phyloP scores from a whole-genome alignment of 495 filamentous ascomycete species.

The Penicillium salamii region DNA sequence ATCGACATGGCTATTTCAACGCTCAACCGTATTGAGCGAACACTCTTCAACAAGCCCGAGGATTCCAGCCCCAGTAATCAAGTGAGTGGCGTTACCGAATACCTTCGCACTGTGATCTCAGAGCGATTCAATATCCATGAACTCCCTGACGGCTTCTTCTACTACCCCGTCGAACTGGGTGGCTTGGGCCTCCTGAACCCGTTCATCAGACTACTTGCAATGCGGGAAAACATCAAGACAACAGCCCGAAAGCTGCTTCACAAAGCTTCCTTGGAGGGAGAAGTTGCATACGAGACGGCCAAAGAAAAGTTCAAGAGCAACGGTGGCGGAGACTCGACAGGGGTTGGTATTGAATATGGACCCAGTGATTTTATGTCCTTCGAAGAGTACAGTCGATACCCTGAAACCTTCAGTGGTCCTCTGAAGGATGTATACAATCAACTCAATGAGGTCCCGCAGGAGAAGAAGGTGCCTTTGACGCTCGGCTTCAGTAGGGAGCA shows the following conservation, averaged over 20 bases:
- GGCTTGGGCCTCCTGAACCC: constrained; percentile 57
- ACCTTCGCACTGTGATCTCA: constrained; percentile 53
- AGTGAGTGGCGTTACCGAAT: constrained; percentile 51
- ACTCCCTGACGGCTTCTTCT: constrained; percentile 68
- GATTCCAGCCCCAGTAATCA: constrained; percentile 6
- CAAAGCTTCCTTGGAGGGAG: constrained; percentile 43
- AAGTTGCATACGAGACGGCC: constrained; percentile 40
- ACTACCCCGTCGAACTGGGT: constrained; percentile 58
- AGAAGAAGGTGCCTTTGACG: constrained; percentile 32
- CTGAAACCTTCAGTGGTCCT: constrained; percentile 42
- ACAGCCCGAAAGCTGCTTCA: constrained; percentile 44
- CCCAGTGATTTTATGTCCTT: constrained; percentile 48
- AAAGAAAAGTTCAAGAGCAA: constrained; percentile 45
- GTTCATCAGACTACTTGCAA: constrained; percentile 51
- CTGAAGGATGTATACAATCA: constrained; percentile 34
- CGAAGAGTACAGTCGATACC: constrained; percentile 50
- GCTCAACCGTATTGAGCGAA: constrained; percentile 56
- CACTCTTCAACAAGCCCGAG: constrained; percentile 41
- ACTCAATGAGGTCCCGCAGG: constrained; percentile 37
- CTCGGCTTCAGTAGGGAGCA: constrained; percentile 22
- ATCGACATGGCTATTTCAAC: constrained; percentile 62
- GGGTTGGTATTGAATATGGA: constrained; percentile 19
- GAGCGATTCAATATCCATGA: constrained; percentile 52
- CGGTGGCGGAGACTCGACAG: constrained; percentile 4
- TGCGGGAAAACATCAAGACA: constrained; percentile 50